These are phyloP conservation scores for Backusella australiensis DNA, from an alignment of 192 early-diverging fungal genomes.

Conservation along the genomic window DNA sequence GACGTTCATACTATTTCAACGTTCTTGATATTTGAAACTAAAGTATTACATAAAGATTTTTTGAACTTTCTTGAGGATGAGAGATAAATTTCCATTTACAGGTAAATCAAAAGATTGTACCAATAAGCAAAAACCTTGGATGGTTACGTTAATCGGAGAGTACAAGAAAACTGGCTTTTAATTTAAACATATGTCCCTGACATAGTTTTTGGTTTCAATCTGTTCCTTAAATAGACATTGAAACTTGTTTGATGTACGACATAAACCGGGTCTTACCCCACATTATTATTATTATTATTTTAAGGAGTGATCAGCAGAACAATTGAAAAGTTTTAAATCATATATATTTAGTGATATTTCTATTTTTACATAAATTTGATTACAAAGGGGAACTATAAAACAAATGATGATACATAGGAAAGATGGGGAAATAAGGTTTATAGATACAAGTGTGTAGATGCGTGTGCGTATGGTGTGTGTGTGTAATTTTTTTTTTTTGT, in stretches of 20 bases:
- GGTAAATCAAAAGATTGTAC: not conserved
- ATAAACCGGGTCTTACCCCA: not conserved
- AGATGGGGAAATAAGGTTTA: constrained; percentile 4
- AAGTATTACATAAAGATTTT: not conserved
- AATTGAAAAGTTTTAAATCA: not conserved
- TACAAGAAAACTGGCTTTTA: not conserved
- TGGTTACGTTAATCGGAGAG: not conserved
- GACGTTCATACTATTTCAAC: not conserved
- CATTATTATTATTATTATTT: not conserved
- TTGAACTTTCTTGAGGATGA: not conserved
- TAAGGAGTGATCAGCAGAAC: not conserved
- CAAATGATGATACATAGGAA: constrained; percentile 2
- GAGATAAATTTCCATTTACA: constrained; percentile 1
- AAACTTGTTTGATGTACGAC: constrained; percentile 6
- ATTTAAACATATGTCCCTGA: not conserved
- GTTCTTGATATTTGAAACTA: not conserved
- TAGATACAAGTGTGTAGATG: not conserved
- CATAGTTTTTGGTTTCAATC: not conserved
- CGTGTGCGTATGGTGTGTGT: not conserved
- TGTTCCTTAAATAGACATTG: constrained; percentile 3
- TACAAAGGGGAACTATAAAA: not conserved
- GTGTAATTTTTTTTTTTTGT: not conserved
- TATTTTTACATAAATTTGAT: constrained; percentile 6
- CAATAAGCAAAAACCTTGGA: not conserved
- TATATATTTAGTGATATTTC: not conserved